phyloP scores from a whole-genome alignment of 1,284 basidiomycete species.

The Ustilago bromivora region DNA sequence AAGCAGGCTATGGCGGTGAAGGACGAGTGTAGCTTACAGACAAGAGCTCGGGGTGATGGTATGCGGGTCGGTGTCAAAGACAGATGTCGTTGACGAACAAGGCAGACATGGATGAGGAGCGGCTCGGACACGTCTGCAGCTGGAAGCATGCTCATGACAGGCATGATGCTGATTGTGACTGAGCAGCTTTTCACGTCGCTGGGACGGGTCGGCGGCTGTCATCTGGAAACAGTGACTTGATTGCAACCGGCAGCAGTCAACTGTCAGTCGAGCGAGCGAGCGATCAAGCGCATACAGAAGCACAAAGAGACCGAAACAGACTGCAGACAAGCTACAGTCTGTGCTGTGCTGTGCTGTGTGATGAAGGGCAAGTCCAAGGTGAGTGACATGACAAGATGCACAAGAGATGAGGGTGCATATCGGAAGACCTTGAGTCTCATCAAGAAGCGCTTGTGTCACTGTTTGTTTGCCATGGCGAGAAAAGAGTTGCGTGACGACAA shows the following conservation, averaged over 20 bases:
- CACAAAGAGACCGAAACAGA: constrained; percentile 3
- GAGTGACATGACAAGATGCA: constrained; percentile 13
- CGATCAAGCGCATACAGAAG: background rate
- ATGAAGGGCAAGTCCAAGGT: constrained; percentile 18
- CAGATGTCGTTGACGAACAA: constrained; percentile 4
- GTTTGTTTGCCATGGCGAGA: too few species aligned
- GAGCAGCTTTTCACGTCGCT: constrained; percentile 6
- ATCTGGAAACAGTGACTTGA: background rate
- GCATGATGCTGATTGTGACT: constrained; percentile 3
- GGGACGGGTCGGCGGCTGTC: constrained; percentile 7
- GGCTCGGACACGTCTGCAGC: constrained; percentile 37
- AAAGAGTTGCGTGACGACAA: background rate
- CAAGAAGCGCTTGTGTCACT: background rate
- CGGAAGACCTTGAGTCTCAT: constrained; percentile 6
- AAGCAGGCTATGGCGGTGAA: background rate
- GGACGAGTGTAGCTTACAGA: background rate
- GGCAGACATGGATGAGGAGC: constrained; percentile 5
- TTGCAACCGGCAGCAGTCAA: constrained; percentile 3
- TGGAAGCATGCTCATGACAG: constrained; percentile 9
- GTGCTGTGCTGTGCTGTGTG: background rate
- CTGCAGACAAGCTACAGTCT: background rate
- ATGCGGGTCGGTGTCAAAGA: constrained; percentile 41
- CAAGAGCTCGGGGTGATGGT: constrained; percentile 32
- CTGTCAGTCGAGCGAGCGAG: constrained; percentile 5
- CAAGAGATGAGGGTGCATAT: background rate